Percentiles rank a stretch among this genome's conserved stretches.
These are phyloP conservation scores for Schwanniomyces pseudopolymorphus DNA, from an alignment of 805 yeast genomes.

Conservation along the genomic window DNA sequence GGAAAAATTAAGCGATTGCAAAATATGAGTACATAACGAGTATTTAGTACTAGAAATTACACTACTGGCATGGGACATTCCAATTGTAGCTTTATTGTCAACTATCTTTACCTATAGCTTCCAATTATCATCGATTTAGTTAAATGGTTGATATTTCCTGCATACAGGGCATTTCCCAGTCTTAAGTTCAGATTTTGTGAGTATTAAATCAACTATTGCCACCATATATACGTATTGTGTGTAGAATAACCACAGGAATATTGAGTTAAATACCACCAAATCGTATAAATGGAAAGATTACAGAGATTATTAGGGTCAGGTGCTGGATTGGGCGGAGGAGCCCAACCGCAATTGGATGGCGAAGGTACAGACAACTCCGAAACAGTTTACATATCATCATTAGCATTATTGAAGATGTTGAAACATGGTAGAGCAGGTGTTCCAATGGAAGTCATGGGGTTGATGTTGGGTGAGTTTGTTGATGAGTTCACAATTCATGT, in stretches of 20 bases:
- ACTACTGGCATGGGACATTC: too few relatives aligned
- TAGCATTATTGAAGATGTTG: constrained; percentile 93
- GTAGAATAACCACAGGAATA: background rate
- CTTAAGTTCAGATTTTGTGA: background rate
- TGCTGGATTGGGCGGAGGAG: constrained; percentile 45
- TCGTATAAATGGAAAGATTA: constrained; percentile 44
- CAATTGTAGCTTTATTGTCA: too few relatives aligned
- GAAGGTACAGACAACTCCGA: constrained; percentile 93
- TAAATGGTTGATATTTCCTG: too few relatives aligned
- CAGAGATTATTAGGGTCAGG: constrained; percentile 47
- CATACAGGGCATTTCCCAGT: too few relatives aligned
- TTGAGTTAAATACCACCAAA: background rate
- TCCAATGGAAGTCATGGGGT: constrained; percentile 87
- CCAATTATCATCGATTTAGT: too few relatives aligned
- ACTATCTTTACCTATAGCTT: too few relatives aligned
- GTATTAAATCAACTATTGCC: background rate
- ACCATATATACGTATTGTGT: background rate
- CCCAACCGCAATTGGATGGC: constrained; percentile 55
- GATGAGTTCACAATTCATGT: constrained; percentile 97
- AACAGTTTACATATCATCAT: constrained; percentile 92
- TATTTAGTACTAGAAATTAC: too few relatives aligned
- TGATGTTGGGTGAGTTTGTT: constrained; percentile 97
- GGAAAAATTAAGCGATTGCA: too few relatives aligned
- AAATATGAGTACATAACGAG: too few relatives aligned
- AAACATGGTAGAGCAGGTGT: constrained; percentile 95